Evolutionary conservation across 305 asterid species (phyloP).

Genomic region (Ilex paraguariensis): DNA sequence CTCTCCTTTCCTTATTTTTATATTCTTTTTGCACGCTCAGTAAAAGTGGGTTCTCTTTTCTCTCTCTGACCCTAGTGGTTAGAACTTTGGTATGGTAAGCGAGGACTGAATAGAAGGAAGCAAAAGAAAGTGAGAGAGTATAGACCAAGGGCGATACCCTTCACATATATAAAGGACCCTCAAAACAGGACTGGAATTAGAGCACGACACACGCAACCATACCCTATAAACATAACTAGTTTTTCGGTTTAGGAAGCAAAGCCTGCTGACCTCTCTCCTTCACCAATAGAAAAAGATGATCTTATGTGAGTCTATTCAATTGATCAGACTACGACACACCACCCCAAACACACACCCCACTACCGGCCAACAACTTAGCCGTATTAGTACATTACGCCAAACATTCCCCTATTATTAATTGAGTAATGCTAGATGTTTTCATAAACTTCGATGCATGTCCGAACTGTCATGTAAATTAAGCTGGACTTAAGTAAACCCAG

Average conservation of each 20-base stretch:
- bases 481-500: no score
- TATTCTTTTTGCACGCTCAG: slow-evolving; percentile 26
- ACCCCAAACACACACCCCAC: no score
- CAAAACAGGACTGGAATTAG: slow-evolving; percentile 36
- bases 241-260: slow-evolving; percentile 36
- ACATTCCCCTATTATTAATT: not conserved
- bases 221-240: slow-evolving; percentile 14
- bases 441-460: no score
- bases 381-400: slow-evolving; percentile 25
- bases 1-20: no score
- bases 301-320: not conserved
- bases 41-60: slow-evolving; percentile 15
- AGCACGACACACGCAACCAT: slow-evolving; percentile 58
- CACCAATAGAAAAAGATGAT: not conserved
- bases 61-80: not conserved
- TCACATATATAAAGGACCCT: slow-evolving; percentile 12
- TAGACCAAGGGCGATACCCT: slow-evolving; percentile 26
- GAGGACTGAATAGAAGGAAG: not conserved
- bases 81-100: not conserved
- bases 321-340: not conserved
- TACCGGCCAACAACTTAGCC: no score
- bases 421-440: no score
- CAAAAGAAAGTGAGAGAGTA: not conserved
- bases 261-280: slow-evolving; percentile 26
- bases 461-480: no score